Evolutionary conservation across 352 stramenopile species (phyloP), one percentile per base, ranked within the genome.

Genomic region (Phytophthora gonapodyides): DNA sequence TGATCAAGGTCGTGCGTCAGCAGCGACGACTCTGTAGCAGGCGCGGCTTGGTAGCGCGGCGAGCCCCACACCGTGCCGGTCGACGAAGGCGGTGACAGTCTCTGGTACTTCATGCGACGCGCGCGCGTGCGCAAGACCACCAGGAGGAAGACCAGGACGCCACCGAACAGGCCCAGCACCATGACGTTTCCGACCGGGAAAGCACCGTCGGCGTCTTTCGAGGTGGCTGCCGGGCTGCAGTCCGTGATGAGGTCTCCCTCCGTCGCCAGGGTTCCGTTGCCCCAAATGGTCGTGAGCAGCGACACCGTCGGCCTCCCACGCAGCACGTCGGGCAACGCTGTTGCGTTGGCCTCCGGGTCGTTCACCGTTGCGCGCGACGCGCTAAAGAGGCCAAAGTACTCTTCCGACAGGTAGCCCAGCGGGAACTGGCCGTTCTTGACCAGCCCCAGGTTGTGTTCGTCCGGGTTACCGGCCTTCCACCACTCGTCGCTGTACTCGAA

Each of bases 401-500:
- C 81, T 46, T 89, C 81, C 2, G 81, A 76, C 15, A 84, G 61
- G 61, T 70, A 91, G 0, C 79, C 79, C n/a, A 91, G 54, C 9
- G 81, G 81, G 61, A 91, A 91, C 0, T 68, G 66, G 11, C 64
- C 45, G 65, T 83, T 86, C 47, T 66, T 62, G 15, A 76, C 68
- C 11, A 69, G 49, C 1, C 80, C 78, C 7, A 82, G 48, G 58
- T 91, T 80, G 66, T 91, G 81, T 34, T 76, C 59, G 40, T 78
- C 58, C 24, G 67, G 65, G 19, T 78, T 70, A 8, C 81, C 81
- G 3, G 77, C 53, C 38, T 91, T 91, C 80, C 82, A 89, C 82
- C 82, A 91, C 42, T 90, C 81, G 61, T 90, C 81, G 57, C 76
- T 84, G 78, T 87, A 90, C 63, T 90, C 81, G 44, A 90, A 90